Evolutionary conservation across 495 filamentous ascomycete genomes (phyloP), one percentile per base, ranked within the genome.

Genomic region (Rhypophila decipiens): DNA sequence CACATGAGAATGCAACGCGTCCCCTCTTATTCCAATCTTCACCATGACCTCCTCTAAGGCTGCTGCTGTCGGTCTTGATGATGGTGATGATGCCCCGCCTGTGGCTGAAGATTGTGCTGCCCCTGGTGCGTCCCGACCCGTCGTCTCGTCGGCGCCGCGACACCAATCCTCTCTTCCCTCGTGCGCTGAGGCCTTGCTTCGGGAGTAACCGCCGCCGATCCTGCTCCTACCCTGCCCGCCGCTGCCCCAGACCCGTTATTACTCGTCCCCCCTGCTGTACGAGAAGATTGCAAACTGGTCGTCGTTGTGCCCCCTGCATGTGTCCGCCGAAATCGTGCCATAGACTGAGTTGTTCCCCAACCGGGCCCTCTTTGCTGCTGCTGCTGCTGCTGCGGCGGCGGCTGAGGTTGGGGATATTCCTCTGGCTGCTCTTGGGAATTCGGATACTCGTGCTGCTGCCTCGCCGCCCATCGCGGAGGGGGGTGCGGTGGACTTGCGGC

Each of bases 81-180:
- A n/a, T n/a, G n/a, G n/a, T n/a, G n/a, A n/a, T n/a, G n/a, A n/a
- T n/a, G n/a, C n/a, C n/a, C n/a, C n/a, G n/a, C n/a, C n/a, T n/a
- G n/a, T n/a, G n/a, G n/a, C n/a, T n/a, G n/a, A n/a, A n/a, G n/a
- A n/a, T n/a, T n/a, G n/a, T n/a, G n/a, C n/a, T n/a, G n/a, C n/a
- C n/a, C n/a, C n/a, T n/a, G n/a, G n/a, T n/a, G n/a, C n/a, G n/a
- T n/a, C n/a, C n/a, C n/a, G n/a, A n/a, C n/a, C n/a, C n/a, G n/a
- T n/a, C n/a, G n/a, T n/a, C n/a, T n/a, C n/a, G n/a, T 19, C 22
- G 29, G 34, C 21, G 22, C 35, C 19, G 36, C 36, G 12, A 29
- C 22, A 12, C 23, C 44, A 8, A 47, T 47, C 13, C 44, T 4
- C 23, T 47, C 44, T n/a, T 47, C 44, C 15, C 44, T 20, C 4